Base-by-base conservation (phyloP, 192 early-diverging fungal species). In the Podila epicladia region DNA sequence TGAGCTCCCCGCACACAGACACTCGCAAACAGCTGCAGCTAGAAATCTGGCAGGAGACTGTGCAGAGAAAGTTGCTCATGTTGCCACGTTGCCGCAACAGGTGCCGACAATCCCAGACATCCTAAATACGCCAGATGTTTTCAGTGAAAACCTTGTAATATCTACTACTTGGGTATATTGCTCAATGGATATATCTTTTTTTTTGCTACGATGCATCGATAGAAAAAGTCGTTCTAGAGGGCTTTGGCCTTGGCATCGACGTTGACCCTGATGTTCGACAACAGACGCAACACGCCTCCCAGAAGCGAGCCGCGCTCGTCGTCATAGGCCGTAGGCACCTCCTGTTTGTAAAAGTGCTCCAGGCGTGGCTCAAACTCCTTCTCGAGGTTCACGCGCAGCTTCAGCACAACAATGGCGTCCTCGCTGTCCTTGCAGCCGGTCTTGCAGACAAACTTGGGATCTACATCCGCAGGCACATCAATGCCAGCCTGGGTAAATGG, bases 381-480 rank as follows among this genome's bases (percentile, higher is more conserved):
- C 61, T 79, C 65, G 38, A 79, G 70, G n/a, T 68, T 63, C 28
- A 33, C 55, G 24, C 70, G 76, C 8, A 72, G 65, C 26, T 5
- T 48, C 41, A 79, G 50, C 9, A 79, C 70, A 6, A 26, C 62
- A 24, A 59, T 63, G 65, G 70, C 71, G 58, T 73, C 71, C 15
- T 73, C 19, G 4, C 35, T 28, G 49, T 73, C 62, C 50, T 80
- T 69, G 77, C 77, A 80, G 19, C 77, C 77, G 60, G 66, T 59
- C 67, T 61, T 80, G 71, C 71, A 80, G 41, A 80, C 71, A 62
- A 55, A 80, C 45, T 69, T 73, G 48, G 62, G 41, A 20, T 66
- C 74, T 4, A 71, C 33, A 28, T 20, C 59, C 12, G 55, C 32
- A 20, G 74, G 48, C 22, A 66, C 41, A 48, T 68, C 35, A 62